Evolutionary conservation across 805 yeast species (phyloP).

Genomic region (Candida rishiriensis): DNA sequence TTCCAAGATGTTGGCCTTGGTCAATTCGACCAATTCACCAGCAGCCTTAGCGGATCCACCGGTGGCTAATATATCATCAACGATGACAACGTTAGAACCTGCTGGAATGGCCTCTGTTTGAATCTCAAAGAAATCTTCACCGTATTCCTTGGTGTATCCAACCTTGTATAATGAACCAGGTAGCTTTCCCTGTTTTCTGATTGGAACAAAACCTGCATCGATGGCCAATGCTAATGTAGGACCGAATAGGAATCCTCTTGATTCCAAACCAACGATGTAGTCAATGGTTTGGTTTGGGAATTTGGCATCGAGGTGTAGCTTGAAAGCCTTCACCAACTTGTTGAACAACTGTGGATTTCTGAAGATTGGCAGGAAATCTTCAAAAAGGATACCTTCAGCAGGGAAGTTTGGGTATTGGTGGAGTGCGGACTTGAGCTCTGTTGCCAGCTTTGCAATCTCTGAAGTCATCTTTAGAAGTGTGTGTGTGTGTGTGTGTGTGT

Average conservation of each 20-base stretch:
- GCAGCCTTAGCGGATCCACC: constrained; percentile 97
- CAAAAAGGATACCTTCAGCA: constrained; percentile 84
- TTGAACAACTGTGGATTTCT: constrained; percentile 76
- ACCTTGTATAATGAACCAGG: constrained; percentile 81
- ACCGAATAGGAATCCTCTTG: constrained; percentile 95
- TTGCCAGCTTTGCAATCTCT: constrained; percentile 32
- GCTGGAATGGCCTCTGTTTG: constrained; percentile 76
- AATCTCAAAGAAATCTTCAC: constrained; percentile 82
- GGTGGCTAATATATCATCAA: constrained; percentile 96
- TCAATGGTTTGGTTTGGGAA: constrained; percentile 59
- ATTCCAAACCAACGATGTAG: constrained; percentile 89
- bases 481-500: not conserved
- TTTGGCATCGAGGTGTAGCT: constrained; percentile 58
- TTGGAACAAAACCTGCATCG: constrained; percentile 88
- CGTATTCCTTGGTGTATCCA: constrained; percentile 86
- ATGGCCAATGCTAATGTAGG: constrained; percentile 90
- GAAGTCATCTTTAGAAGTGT: no score
- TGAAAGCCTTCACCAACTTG: constrained; percentile 75
- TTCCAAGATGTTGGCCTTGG: constrained; percentile 71
- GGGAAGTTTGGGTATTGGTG: constrained; percentile 94
- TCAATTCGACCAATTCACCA: constrained; percentile 68
- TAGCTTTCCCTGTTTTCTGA: constrained; percentile 91
- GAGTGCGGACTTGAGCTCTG: constrained; percentile 48
- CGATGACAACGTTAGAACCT: constrained; percentile 78
- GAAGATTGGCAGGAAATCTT: constrained; percentile 95